Evolutionary conservation across 2,329 filamentous ascomycete genomes (phyloP), one percentile per base, ranked within the genome.

Genomic region (Decorospora gaudefroyi): DNA sequence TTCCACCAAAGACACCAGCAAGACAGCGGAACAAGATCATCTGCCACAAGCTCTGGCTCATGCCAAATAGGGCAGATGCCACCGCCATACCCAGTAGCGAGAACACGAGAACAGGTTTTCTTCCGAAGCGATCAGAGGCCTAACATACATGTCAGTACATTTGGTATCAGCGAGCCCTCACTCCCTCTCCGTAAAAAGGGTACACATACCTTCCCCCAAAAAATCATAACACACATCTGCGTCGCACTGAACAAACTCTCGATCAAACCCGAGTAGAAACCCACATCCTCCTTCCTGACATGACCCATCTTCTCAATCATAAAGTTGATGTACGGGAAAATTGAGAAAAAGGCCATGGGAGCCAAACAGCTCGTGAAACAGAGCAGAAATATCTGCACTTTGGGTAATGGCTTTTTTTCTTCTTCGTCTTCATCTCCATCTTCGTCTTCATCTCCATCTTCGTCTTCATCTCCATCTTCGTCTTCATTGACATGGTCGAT

Each of bases 311-410:
- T 75, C 67, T 81, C 74, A 25, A 88, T 83, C 88, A 92, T 92
- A 62, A 85, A 76, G 60, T 84, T 88, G 69, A 93, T 80, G 70
- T 87, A 92, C 1, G 88, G 86, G 59, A 92, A 87, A 65, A 92
- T 89, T 64, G 78, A 83, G 74, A 91, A 92, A 73, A 89, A 92
- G n/a, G 87, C 86, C 27, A 91, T 78, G 1, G 88, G 87, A 61
- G 92, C 88, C 30, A 88, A 75, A 17, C 88, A 64, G 4, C 87
- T 82, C 1, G 84, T 83, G 64, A 84, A 87, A 74, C 88, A 92
- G 9, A 93, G 80, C 8, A 87, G 69, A 21, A 86, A 67, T 38
- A 93, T 83, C 65, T 92, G 88, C 1, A 25, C 10, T 18, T 49
- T 47, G 1, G 65, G 64, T n/a, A 70, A 34, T 11, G 64, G 64